Conservation (phyloP, 148 eudicot genomes). For the Fagopyrum tataricum region DNA sequence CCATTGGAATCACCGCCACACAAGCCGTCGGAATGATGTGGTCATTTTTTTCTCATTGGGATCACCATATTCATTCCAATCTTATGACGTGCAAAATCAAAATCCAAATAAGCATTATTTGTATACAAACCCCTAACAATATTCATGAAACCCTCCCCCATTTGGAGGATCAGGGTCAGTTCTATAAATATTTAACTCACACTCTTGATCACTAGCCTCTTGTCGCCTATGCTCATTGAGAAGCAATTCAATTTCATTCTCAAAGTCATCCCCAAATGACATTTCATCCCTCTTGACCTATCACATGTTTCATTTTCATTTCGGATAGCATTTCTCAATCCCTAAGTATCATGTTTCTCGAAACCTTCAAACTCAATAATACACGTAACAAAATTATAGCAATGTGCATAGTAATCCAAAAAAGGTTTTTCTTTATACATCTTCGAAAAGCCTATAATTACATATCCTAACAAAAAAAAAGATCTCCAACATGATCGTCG, state of each 20-base stretch:
- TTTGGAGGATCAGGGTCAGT: slow-evolving; percentile 99
- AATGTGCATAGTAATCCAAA: not conserved
- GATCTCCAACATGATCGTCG: not conserved
- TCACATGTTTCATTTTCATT: slow-evolving; percentile 51
- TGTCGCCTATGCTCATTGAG: slow-evolving; percentile 61
- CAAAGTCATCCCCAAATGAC: slow-evolving; percentile 78
- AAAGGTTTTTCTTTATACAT: not conserved
- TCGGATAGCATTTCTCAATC: slow-evolving; percentile 45
- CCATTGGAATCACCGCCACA: no score
- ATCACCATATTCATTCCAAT: slow-evolving; percentile 44
- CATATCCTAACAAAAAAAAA: not conserved
- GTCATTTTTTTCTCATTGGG: no score
- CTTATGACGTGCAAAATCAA: slow-evolving; percentile 30
- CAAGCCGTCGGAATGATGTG: no score
- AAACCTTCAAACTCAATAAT: not conserved
- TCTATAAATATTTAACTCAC: slow-evolving; percentile 64
- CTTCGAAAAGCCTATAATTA: not conserved
- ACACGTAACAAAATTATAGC: not conserved
- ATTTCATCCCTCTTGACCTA: slow-evolving; percentile 40
- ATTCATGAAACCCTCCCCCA: slow-evolving; percentile 77
- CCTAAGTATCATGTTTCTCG: not conserved
- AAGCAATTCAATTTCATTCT: slow-evolving; percentile 64
- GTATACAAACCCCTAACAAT: slow-evolving; percentile 75
- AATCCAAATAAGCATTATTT: slow-evolving; percentile 26
- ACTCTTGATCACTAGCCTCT: slow-evolving; percentile 55